phyloP scores from a whole-genome alignment of 495 filamentous ascomycete genomes.

The Clavariopsis aquatica region DNA sequence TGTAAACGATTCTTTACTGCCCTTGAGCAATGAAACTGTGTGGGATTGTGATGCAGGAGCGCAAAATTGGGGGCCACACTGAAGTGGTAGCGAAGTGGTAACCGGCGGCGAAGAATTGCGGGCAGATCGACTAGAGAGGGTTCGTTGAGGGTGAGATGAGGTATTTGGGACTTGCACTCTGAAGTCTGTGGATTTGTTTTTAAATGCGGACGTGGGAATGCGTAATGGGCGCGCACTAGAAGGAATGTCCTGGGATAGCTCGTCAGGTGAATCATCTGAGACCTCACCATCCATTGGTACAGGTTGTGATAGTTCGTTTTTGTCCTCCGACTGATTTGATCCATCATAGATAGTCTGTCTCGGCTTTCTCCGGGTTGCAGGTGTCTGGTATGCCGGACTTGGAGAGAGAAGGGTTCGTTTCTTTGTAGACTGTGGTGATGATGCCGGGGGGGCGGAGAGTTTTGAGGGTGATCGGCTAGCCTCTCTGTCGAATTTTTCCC shows the following conservation, averaged over 20 bases:
- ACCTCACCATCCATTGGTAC: conserved; percentile 10
- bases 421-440: conserved; percentile 1
- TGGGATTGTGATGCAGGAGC: not conserved
- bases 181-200: not conserved
- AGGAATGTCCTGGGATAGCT: conserved; percentile 21
- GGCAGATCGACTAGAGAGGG: conserved; percentile 18
- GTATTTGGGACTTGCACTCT: conserved; percentile 36
- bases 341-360: conserved; percentile 3
- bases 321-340: conserved; percentile 18
- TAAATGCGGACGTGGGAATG: conserved; percentile 6
- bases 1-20: conserved; percentile 38
- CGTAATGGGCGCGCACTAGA: conserved; percentile 1
- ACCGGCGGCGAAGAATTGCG: conserved; percentile 10
- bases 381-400: conserved; percentile 7
- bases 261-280: conserved; percentile 25
- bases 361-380: not conserved
- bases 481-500: conserved; percentile 17
- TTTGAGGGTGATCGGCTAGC: conserved; percentile 8
- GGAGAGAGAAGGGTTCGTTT: conserved; percentile 19
- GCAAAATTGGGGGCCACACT: conserved; percentile 11
- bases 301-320: conserved; percentile 34
- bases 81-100: conserved; percentile 17
- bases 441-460: conserved; percentile 10
- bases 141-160: conserved; percentile 28
- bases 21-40: conserved; percentile 8